phyloP scores from a whole-genome alignment of 2,329 filamentous ascomycete genomes.

The Curvularia hawaiiensis region DNA sequence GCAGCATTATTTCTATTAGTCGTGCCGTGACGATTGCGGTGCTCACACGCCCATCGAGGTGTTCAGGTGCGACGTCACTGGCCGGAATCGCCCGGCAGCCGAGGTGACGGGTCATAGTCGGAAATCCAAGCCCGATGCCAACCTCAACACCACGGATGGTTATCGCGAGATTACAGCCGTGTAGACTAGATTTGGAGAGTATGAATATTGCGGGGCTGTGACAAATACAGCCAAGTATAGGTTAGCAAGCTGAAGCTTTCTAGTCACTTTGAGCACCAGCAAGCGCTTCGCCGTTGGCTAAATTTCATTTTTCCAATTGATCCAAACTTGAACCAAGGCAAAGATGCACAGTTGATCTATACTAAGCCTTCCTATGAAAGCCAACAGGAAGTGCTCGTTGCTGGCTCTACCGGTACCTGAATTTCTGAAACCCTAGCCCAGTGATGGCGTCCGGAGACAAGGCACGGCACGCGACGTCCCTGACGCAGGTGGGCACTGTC shows the following conservation, averaged over 20 bases:
- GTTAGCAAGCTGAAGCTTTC: no score
- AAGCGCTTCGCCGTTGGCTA: no score
- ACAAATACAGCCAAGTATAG: no score
- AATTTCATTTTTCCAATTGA: no score
- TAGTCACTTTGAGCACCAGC: no score
- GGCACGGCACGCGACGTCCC: neutral
- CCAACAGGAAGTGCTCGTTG: no score
- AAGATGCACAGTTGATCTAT: no score
- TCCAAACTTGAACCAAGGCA: no score
- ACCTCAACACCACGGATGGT: conserved; percentile 13
- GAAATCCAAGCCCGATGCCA: conserved; percentile 18
- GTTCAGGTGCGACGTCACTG: conserved; percentile 63
- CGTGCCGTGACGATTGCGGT: conserved; percentile 68
- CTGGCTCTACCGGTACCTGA: neutral
- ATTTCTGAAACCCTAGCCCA: neutral
- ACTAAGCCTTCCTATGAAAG: no score
- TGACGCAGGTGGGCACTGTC: neutral
- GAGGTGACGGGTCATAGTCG: conserved; percentile 23
- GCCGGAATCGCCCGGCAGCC: conserved; percentile 55
- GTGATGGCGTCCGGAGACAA: neutral
- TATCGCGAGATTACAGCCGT: neutral
- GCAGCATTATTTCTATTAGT: conserved; percentile 24
- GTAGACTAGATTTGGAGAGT: no score
- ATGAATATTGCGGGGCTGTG: no score
- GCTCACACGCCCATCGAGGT: conserved; percentile 63